Evolutionary conservation across 345 rosid species (phyloP).

Genomic region (Eucalyptus curtisii): DNA sequence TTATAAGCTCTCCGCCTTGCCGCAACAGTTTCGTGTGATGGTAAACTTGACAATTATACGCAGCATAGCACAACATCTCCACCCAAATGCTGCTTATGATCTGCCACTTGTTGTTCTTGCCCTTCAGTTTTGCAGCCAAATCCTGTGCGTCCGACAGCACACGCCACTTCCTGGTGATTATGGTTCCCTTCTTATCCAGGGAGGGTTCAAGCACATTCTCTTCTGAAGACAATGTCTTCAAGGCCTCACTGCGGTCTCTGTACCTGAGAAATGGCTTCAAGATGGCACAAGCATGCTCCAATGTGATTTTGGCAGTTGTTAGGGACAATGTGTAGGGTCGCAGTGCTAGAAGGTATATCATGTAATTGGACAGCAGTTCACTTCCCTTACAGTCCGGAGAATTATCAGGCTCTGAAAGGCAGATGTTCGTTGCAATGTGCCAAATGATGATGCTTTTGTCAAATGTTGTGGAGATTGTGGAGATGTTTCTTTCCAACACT

Average conservation of each 20-base stretch:
- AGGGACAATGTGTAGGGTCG: not conserved
- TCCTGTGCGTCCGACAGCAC: not conserved
- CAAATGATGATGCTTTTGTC: not conserved
- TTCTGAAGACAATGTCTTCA: not conserved
- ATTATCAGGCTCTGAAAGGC: not conserved
- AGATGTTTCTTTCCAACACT: not conserved
- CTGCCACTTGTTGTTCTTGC: not conserved
- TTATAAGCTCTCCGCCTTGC: not conserved
- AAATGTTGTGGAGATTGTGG: not conserved
- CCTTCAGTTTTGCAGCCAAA: not conserved
- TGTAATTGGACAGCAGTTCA: not conserved
- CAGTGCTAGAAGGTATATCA: not conserved
- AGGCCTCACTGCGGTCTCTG: not conserved
- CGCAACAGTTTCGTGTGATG: not conserved
- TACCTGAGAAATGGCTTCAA: not conserved
- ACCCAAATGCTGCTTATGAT: not conserved
- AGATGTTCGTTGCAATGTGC: not conserved
- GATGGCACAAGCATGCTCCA: not conserved
- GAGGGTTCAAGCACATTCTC: not conserved
- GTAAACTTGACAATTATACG: not conserved
- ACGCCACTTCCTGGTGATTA: not conserved
- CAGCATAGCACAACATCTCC: not conserved
- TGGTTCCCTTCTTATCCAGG: not conserved
- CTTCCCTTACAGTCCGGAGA: not conserved
- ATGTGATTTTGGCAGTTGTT: not conserved